Evolutionary conservation across 2,329 filamentous ascomycete species (phyloP).

Genomic region (Trichoderma polysporum): DNA sequence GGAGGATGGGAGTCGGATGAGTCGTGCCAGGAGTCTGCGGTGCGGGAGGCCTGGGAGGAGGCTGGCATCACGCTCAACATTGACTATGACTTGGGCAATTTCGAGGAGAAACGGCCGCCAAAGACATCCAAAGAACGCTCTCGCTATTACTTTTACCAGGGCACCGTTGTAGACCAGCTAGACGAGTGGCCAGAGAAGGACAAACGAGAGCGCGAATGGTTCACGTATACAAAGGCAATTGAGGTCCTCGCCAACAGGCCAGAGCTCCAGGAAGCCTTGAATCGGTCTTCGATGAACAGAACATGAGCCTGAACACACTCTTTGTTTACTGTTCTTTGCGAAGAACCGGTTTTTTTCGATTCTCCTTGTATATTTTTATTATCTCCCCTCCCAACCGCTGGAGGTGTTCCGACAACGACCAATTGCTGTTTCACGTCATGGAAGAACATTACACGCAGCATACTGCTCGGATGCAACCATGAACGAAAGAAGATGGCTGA

Average conservation of each 20-base stretch:
- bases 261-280: conserved; percentile 84
- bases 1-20: conserved; percentile 98
- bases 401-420: background rate
- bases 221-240: conserved; percentile 78
- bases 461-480: background rate
- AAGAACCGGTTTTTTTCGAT: background rate
- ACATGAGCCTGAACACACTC: conserved; percentile 4
- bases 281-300: conserved; percentile 69
- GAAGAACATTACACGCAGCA: background rate
- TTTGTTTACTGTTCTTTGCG: background rate
- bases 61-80: conserved; percentile 86
- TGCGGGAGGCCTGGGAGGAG: conserved; percentile 96
- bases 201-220: conserved; percentile 89
- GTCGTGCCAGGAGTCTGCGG: conserved; percentile 77
- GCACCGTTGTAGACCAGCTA: conserved; percentile 82
- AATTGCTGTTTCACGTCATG: background rate
- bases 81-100: conserved; percentile 80
- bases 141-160: conserved; percentile 81
- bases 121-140: conserved; percentile 65
- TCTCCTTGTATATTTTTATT: conserved; percentile 14
- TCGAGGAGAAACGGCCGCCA: conserved; percentile 78
- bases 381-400: background rate
- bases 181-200: conserved; percentile 89
- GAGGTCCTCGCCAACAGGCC: conserved; percentile 74
- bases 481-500: background rate